Evolutionary conservation across 2,329 filamentous ascomycete genomes (phyloP).

Genomic region (Pezicula radicicola): DNA sequence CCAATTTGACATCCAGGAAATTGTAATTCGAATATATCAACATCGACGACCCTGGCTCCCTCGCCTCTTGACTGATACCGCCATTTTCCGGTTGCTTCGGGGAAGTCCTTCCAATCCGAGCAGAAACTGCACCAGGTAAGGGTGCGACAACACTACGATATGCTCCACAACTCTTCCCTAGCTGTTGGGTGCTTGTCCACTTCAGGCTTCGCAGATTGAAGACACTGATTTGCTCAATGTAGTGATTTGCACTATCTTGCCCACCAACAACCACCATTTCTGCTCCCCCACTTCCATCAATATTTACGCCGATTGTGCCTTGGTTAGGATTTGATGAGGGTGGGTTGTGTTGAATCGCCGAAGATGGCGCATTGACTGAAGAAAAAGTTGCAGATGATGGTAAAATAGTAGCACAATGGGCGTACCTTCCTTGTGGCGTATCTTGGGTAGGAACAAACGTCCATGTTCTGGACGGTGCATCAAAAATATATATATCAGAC

Average conservation of each 20-base stretch:
- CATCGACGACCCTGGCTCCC: slow-evolving; percentile 69
- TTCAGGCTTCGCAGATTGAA: slow-evolving; percentile 94
- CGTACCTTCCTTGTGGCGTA: slow-evolving; percentile 88
- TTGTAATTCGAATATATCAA: slow-evolving; percentile 99
- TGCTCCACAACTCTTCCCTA: slow-evolving; percentile 91
- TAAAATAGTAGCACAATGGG: slow-evolving; percentile 90
- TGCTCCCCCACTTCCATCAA: slow-evolving; percentile 87
- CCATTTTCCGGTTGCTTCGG: slow-evolving; percentile 36
- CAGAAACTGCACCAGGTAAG: slow-evolving; percentile 62
- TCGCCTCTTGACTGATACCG: slow-evolving; percentile 45
- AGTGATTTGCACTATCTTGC: slow-evolving; percentile 96
- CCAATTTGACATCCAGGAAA: slow-evolving; percentile 93
- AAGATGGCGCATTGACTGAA: slow-evolving; percentile 78
- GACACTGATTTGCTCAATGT: slow-evolving; percentile 97
- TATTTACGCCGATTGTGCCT: slow-evolving; percentile 80
- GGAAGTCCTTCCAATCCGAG: slow-evolving; percentile 61
- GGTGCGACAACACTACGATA: slow-evolving; percentile 95
- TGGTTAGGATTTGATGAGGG: slow-evolving; percentile 80
- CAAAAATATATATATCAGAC: slow-evolving; percentile 96
- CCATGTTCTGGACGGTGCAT: slow-evolving; percentile 80
- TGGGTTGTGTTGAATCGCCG: slow-evolving; percentile 87
- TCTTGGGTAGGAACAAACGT: slow-evolving; percentile 78
- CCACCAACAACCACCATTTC: slow-evolving; percentile 98
- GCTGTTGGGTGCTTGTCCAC: slow-evolving; percentile 85
- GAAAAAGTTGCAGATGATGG: slow-evolving; percentile 86